Evolutionary conservation across 257 asterid genomes (phyloP).

Genomic region (Nicotiana obtusifolia): DNA sequence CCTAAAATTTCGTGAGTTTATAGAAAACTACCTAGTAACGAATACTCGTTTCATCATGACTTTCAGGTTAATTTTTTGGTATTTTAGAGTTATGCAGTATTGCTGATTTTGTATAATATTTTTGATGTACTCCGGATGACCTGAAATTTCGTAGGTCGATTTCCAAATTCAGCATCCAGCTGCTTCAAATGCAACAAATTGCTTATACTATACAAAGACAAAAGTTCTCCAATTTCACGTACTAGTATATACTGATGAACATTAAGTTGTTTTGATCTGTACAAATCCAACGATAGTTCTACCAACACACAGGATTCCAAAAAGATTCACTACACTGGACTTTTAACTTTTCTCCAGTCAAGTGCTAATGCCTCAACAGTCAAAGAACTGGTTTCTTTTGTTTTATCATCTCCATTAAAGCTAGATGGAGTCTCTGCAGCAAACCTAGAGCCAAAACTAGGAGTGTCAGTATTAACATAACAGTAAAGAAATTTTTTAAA

Average conservation of each 20-base stretch:
- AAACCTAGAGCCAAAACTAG: conserved; percentile 29
- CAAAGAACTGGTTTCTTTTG: conserved; percentile 60
- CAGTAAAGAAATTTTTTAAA: neutral
- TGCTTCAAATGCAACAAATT: neutral
- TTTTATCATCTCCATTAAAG: conserved; percentile 58
- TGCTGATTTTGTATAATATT: too few relatives aligned
- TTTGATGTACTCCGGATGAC: too few relatives aligned
- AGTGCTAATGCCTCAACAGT: conserved; percentile 25
- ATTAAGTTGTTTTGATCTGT: conserved; percentile 4
- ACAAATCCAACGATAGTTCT: neutral
- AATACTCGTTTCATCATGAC: too few relatives aligned
- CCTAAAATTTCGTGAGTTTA: too few relatives aligned
- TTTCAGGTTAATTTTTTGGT: too few relatives aligned
- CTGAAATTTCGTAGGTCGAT: too few relatives aligned
- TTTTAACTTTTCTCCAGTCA: neutral
- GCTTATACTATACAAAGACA: conserved; percentile 4
- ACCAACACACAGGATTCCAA: neutral
- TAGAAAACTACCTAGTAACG: too few relatives aligned
- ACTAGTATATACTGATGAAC: neutral
- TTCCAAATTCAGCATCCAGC: neutral
- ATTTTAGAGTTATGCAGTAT: too few relatives aligned
- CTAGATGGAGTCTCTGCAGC: conserved; percentile 56
- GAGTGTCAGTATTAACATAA: neutral
- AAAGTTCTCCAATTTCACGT: neutral
- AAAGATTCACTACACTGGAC: neutral